phyloP scores from a whole-genome alignment of 2,329 filamentous ascomycete genomes.

The Ophiostoma sp. region DNA sequence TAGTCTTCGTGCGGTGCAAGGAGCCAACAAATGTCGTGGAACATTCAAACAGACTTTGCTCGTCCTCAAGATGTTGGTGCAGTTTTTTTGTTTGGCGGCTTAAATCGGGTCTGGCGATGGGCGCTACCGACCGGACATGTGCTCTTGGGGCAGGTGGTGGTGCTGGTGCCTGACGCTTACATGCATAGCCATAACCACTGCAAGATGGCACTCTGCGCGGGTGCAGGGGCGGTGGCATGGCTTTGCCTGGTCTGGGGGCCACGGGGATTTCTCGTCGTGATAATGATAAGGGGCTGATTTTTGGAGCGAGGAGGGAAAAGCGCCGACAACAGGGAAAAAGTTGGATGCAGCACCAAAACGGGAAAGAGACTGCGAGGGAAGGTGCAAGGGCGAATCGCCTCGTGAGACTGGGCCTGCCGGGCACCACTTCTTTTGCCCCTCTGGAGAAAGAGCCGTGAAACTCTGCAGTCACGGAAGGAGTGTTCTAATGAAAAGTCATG shows the following conservation, averaged over 20 bases:
- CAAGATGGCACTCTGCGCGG: slow-evolving; percentile 12
- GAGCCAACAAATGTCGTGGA: background rate
- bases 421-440: slow-evolving; percentile 17
- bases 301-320: background rate
- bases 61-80: background rate
- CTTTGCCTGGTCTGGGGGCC: background rate
- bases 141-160: slow-evolving; percentile 1
- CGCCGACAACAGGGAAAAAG: background rate
- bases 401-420: background rate
- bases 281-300: background rate
- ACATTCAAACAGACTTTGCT: background rate
- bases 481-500: background rate
- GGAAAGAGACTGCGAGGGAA: slow-evolving; percentile 4
- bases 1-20: slow-evolving; percentile 8
- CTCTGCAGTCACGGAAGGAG: slow-evolving; percentile 1
- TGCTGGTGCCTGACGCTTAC: slow-evolving; percentile 25
- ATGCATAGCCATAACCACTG: slow-evolving; percentile 22
- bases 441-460: slow-evolving; percentile 4
- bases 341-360: slow-evolving; percentile 6
- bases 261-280: background rate
- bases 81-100: slow-evolving; percentile 26
- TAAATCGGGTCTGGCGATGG: slow-evolving; percentile 27
- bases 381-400: slow-evolving; percentile 21
- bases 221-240: slow-evolving; percentile 23
- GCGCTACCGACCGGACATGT: slow-evolving; percentile 25